Base-by-base conservation (phyloP, 768 basidiomycete genomes). In the Suillus clintonianus region DNA sequence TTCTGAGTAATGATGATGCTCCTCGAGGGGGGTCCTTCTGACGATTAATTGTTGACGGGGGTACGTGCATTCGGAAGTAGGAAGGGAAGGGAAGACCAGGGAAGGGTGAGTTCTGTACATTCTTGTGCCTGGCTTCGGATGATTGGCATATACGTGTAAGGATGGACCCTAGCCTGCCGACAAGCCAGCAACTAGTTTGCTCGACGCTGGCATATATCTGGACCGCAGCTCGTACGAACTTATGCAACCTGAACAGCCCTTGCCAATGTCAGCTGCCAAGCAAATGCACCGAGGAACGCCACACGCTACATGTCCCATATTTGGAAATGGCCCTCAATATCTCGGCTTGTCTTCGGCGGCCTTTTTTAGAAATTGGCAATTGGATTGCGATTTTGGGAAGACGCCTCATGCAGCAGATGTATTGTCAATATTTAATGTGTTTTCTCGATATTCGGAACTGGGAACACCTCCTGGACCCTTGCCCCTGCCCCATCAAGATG, bases 11-110 rank as follows among this genome's bases (percentile, higher is more conserved):
- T 36, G 36, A 34, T 36, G 36, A 37, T 13, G n/a, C 36, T 37
- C 22, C 22, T 5, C 47, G 24, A 50, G 15, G 10, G 56, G 15
- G 10, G 56, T 39, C 39, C 56, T 57, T 57, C 56, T 57, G 17
- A 39, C 56, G 56, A 57, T 57, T 57, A 41, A 57, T 57, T 57
- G 56, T 57, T 57, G 55, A 55, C 34, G 54, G 34, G 34, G 54
- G n/a, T 36, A 55, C 13, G n/a, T 36, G 34, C 13, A 36, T 54
- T 36, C 53, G 32, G 53, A 57, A 57, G 51, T 39, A 24, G 15
- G 55, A 27, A 47, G 19, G n/a, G 41, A 17, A 48, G 22, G 10
- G 11, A 11, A 37, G 11, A 10, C 22, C 14, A 48, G 22, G n/a
- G 34, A 36, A 55, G 34, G 34, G 54, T 37, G 22, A 57, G 55